phyloP scores from a whole-genome alignment of 768 basidiomycete species.

The Solioccasus polychromus region DNA sequence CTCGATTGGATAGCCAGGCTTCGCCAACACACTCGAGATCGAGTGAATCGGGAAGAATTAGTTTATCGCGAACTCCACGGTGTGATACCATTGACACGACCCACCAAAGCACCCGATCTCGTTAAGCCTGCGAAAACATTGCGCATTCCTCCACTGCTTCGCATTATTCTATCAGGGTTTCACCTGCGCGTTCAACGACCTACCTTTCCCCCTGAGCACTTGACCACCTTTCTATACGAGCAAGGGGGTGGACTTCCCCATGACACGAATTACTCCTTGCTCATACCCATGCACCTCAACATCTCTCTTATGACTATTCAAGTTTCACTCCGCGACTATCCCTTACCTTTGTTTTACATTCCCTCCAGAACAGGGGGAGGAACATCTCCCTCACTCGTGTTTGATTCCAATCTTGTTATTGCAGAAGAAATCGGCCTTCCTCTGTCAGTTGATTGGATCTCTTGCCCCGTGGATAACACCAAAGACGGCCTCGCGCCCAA shows the following conservation, averaged over 20 bases:
- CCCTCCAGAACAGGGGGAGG: slow-evolving; percentile 42
- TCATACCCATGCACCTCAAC: slow-evolving; percentile 79
- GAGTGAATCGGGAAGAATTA: slow-evolving; percentile 46
- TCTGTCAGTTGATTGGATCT: slow-evolving; percentile 67
- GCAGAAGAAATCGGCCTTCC: slow-evolving; percentile 81
- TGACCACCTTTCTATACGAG: slow-evolving; percentile 63
- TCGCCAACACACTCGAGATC: slow-evolving; percentile 46
- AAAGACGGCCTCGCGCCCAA: slow-evolving; percentile 51
- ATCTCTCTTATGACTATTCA: slow-evolving; percentile 62
- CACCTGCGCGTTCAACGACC: slow-evolving; percentile 55
- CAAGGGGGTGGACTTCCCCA: slow-evolving; percentile 68
- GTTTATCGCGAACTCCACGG: slow-evolving; percentile 47
- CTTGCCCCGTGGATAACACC: slow-evolving; percentile 60
- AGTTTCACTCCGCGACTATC: slow-evolving; percentile 80
- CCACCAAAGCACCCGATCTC: slow-evolving; percentile 40
- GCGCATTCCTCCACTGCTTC: slow-evolving; percentile 63
- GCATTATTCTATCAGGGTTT: slow-evolving; percentile 59
- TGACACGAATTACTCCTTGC: slow-evolving; percentile 70
- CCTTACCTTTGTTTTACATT: slow-evolving; percentile 78
- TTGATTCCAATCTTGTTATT: slow-evolving; percentile 77
- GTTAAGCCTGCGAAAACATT: slow-evolving; percentile 37
- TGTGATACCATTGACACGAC: slow-evolving; percentile 27
- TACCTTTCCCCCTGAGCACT: slow-evolving; percentile 50
- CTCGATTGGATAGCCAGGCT: slow-evolving; percentile 67
- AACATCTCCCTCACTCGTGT: slow-evolving; percentile 49